These are phyloP conservation scores for Tolypocladium cylindrosporum DNA, from an alignment of 2,329 filamentous ascomycete species.

Conservation along the genomic window DNA sequence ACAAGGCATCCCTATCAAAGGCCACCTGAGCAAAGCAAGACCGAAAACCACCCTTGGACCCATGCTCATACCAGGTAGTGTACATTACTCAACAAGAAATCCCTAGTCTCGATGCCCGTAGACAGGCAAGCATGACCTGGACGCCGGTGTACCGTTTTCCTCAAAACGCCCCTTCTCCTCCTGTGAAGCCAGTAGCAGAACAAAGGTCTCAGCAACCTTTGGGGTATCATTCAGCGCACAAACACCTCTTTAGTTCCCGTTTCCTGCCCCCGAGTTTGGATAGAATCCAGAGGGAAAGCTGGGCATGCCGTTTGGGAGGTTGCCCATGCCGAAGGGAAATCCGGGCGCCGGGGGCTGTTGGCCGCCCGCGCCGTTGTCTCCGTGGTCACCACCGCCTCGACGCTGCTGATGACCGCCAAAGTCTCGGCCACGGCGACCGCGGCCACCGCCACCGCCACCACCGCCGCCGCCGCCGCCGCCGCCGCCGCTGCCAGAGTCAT, in stretches of 20 bases:
- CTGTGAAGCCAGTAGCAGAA: neutral
- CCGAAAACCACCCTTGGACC: neutral
- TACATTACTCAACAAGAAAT: neutral
- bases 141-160: neutral
- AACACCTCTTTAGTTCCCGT: neutral
- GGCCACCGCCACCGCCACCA: conserved; percentile 10
- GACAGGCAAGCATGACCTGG: neutral
- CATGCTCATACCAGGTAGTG: neutral
- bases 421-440: conserved; percentile 20
- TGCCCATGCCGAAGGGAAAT: conserved; percentile 30
- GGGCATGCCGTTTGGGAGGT: conserved; percentile 31
- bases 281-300: conserved; percentile 30
- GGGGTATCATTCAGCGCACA: conserved; percentile 2
- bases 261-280: conserved; percentile 13
- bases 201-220: neutral
- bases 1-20: neutral
- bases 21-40: neutral
- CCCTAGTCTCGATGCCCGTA: neutral
- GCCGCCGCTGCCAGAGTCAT: conserved; percentile 14
- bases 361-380: conserved; percentile 5
- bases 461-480: no score
- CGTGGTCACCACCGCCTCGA: conserved; percentile 9
- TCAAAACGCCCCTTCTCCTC: neutral
- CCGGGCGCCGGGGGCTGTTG: conserved; percentile 13
- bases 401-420: conserved; percentile 3